Evolutionary conservation across 2,329 filamentous ascomycete genomes (phyloP).

Genomic region (Trematosphaeria pertusa): DNA sequence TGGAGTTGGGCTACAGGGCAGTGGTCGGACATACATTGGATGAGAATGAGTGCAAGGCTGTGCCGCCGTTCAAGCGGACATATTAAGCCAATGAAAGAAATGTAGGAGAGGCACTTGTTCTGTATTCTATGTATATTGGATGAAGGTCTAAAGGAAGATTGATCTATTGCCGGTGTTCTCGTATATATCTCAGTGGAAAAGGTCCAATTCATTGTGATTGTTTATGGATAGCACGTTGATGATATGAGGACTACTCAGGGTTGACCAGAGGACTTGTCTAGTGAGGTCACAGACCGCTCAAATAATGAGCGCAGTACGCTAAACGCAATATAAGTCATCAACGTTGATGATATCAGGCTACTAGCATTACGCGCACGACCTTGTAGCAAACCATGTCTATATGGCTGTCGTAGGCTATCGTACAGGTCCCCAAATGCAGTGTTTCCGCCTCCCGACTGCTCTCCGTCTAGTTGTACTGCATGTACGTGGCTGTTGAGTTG

Average conservation of each 20-base stretch:
- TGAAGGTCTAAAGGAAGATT: conserved; percentile 18
- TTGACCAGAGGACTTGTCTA: too few relatives aligned
- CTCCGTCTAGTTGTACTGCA: conserved; percentile 89
- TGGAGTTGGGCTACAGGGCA: conserved; percentile 84
- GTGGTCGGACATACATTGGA: conserved; percentile 87
- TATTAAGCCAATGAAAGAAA: conserved; percentile 65
- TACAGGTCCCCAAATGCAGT: conserved; percentile 6
- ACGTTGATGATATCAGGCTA: conserved; percentile 8
- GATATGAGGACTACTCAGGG: too few relatives aligned
- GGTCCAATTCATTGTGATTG: not conserved
- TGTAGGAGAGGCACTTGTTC: conserved; percentile 15
- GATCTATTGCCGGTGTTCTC: conserved; percentile 9
- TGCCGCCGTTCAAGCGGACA: conserved; percentile 95
- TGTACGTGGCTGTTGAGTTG: conserved; percentile 97
- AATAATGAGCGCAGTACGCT: too few relatives aligned
- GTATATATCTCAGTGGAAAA: conserved; percentile 15
- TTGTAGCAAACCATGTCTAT: conserved; percentile 6
- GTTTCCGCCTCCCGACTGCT: not conserved
- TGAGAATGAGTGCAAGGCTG: conserved; percentile 93
- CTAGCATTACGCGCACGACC: conserved; percentile 12
- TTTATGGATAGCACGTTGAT: too few relatives aligned
- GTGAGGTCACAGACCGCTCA: too few relatives aligned
- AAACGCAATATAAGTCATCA: too few relatives aligned
- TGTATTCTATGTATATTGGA: conserved; percentile 48
- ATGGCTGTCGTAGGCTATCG: conserved; percentile 1